A percentile compares a stretch with the other conserved stretches of the same genome.
phyloP scores from a whole-genome alignment of 345 rosid species.

The Clausena lansium region DNA sequence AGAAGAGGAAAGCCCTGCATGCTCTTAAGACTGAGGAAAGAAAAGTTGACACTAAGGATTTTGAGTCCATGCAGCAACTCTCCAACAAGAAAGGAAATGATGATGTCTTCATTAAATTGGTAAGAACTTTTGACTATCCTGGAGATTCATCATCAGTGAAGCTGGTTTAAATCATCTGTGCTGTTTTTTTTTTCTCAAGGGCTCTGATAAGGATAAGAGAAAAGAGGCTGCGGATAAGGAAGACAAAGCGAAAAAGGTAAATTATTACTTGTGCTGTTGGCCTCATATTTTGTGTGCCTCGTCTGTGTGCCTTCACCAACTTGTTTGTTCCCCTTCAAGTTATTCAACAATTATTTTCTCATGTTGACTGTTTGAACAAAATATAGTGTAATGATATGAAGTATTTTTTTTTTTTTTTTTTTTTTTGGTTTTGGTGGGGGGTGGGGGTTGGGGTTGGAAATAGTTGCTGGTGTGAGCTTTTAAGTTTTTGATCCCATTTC shows the following conservation, averaged over 20 bases:
- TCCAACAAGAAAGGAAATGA: slow-evolving; percentile 57
- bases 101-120: slow-evolving; percentile 64
- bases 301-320: background rate
- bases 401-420: background rate
- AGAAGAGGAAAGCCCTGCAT: slow-evolving; percentile 64
- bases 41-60: slow-evolving; percentile 64
- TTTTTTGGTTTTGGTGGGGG: too few relatives aligned
- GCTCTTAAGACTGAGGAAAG: slow-evolving; percentile 58
- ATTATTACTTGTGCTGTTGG: background rate
- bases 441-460: background rate
- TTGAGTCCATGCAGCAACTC: slow-evolving; percentile 69
- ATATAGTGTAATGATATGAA: background rate
- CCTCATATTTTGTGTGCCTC: too few relatives aligned
- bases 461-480: background rate
- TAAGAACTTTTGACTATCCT: slow-evolving; percentile 10
- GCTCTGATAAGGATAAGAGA: slow-evolving; percentile 66
- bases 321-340: background rate
- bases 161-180: background rate
- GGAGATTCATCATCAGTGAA: background rate
- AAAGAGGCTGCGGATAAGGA: slow-evolving; percentile 65
- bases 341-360: background rate
- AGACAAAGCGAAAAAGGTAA: slow-evolving; percentile 65
- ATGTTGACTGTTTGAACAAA: background rate
- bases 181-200: slow-evolving; percentile 26
- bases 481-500: background rate